Base-by-base conservation (phyloP, 345 rosid species). In the Jatropha curcas region DNA sequence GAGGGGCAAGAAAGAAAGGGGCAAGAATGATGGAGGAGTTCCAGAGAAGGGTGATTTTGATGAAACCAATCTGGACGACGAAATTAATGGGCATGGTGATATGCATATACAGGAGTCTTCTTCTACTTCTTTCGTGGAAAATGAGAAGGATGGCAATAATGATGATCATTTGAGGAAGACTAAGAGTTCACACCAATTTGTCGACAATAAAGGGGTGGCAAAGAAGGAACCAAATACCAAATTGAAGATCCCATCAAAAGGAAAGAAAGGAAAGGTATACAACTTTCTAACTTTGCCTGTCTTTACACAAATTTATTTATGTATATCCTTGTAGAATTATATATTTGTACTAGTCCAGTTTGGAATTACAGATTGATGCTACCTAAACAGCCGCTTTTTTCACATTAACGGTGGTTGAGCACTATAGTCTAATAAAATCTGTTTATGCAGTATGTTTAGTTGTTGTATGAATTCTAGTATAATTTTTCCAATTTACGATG, bases 251-350 rank as follows among this genome's bases (percentile, higher is more conserved):
- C 77, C 81, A 7, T 84, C 97, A 48, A 92, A 88, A 86, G 93
- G 91, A 72, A 95, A 84, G 88, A 92, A 89, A 75, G 71, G 75
- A 39, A 95, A 89, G 97, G 99, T 95, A 82, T 45, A 20, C 2
- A 48, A 30, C 58, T 66, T 35, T 66, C 16, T 28, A 14, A 33
- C 33, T 45, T 35, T 65, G 20, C 16, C 27, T 27, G 16, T 8
- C 25, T 27, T 60, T 19, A 11, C n/a, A n/a, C 11, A 19, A 0
- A 5, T 31, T 35, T 17, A 2, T 6, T 60, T 28, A 31, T 34
- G 17, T 34, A n/a, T 60, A 33, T 37, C 4, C 14, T 8, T 4
- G 50, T 2, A 16, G 52, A 48, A 45, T 45, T 14, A 48, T 19
- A 48, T 48, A 48, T 48, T n/a, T n/a, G n/a, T n/a, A n/a, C n/a